Evolutionary conservation across 2,329 filamentous ascomycete genomes (phyloP).

Genomic region (Microsporum ferrugineum): DNA sequence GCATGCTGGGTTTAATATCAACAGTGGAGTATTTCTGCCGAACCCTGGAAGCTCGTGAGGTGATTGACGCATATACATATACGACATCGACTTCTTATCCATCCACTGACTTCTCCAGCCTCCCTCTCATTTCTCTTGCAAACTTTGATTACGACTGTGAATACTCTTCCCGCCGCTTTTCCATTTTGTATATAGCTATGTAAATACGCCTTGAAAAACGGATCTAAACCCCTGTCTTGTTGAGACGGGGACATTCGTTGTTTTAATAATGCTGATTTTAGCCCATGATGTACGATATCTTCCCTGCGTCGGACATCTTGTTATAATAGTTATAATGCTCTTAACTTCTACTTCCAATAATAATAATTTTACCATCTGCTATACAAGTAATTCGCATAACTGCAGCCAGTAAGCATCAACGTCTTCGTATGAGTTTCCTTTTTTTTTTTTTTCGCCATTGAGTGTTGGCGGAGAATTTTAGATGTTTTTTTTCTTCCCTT

Average conservation of each 20-base stretch:
- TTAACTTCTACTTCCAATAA: not conserved
- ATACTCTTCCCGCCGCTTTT: not conserved
- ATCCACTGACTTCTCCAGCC: too few relatives aligned
- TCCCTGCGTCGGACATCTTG: not conserved
- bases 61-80: not conserved
- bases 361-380: not conserved
- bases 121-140: not conserved
- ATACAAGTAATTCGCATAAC: too few relatives aligned
- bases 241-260: not conserved
- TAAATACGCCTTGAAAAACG: not conserved
- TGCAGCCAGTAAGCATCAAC: too few relatives aligned
- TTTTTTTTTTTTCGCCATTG: not conserved
- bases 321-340: not conserved
- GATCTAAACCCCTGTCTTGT: not conserved
- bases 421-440: not conserved
- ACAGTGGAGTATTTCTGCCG: slow-evolving; percentile 15
- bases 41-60: slow-evolving; percentile 6
- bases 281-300: not conserved
- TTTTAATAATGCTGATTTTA: not conserved
- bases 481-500: not conserved
- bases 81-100: not conserved
- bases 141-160: not conserved
- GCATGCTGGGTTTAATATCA: slow-evolving; percentile 18
- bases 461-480: not conserved
- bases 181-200: not conserved